Evolutionary conservation across 2,329 filamentous ascomycete genomes (phyloP).

Genomic region (Lizonia empirigonia): DNA sequence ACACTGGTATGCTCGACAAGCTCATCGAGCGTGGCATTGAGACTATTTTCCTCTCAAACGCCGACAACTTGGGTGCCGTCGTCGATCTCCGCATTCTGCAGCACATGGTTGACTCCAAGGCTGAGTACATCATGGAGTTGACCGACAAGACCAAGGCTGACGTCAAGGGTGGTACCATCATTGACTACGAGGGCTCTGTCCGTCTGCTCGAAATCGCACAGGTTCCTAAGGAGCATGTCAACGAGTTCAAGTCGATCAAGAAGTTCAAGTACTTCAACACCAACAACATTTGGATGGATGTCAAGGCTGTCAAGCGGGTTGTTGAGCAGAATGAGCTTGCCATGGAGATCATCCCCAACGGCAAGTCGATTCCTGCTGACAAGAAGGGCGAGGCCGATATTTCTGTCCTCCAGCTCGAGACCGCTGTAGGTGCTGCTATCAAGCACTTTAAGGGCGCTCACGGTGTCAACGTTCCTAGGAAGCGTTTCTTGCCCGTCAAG

Average conservation of each 20-base stretch:
- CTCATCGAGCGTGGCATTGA: constrained; percentile 94
- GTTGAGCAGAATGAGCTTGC: constrained; percentile 98
- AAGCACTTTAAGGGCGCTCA: constrained; percentile 98
- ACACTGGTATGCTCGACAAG: constrained; percentile 97
- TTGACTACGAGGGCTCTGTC: constrained; percentile 96
- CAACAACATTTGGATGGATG: constrained; percentile 99
- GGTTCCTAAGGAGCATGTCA: constrained; percentile 99
- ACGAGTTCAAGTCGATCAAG: constrained; percentile 99
- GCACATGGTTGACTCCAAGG: constrained; percentile 97
- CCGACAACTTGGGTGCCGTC: constrained; percentile 96
- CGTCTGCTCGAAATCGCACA: constrained; percentile 98
- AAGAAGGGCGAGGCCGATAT: constrained; percentile 99
- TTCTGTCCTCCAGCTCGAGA: constrained; percentile 97
- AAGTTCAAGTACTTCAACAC: constrained; percentile 99
- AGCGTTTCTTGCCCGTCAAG: constrained; percentile 99
- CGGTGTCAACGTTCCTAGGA: constrained; percentile 96
- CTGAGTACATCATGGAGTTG: constrained; percentile 99
- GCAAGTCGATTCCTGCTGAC: constrained; percentile 96
- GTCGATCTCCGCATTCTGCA: constrained; percentile 97
- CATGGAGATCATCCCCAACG: constrained; percentile 99
- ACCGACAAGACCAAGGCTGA: constrained; percentile 99
- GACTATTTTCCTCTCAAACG: constrained; percentile 98
- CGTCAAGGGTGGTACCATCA: constrained; percentile 99
- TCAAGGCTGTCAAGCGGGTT: constrained; percentile 96
- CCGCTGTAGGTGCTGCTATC: constrained; percentile 96